Base-by-base conservation (phyloP, 257 asterid species). In the Solanum pinnatisectum region DNA sequence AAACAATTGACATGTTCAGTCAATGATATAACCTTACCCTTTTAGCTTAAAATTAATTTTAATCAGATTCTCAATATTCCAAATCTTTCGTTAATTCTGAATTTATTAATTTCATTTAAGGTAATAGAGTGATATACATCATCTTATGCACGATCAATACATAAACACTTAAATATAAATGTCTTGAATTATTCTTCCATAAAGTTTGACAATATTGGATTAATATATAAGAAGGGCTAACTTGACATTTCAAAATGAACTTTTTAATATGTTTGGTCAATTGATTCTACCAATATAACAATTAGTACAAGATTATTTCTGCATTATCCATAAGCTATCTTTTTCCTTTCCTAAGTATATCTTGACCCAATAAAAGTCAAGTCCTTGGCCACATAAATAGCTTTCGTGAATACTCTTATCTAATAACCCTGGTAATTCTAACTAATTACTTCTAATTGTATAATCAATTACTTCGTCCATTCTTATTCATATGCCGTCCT, bases 321-420 rank as follows among this genome's bases (percentile, higher is more conserved):
- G 25, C 9, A 72, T 72, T 72, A 72, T 74, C 49, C 52, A 37
- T 74, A 39, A 74, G 10, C 33, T 83, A 36, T 49, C 74, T 25
- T 36, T 25, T 35, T 35, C 73, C 68, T 67, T 33, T 3, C 40
- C 36, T 15, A 30, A 76, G 87, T 74, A 85, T 70, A 44, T 49
- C 14, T 81, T 87, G 90, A 88, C 89, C 88, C 60, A 42, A 77
- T 87, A 79, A 88, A 44, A 84, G 87, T 87, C 76, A 39, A 37
- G 16, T 49, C 72, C 49, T 86, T 42, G 15, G 84, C 84, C 63
- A 8, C 84, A 78, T 78, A 33, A 18, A 72, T 79, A 16, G 9
- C 35, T 44, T 42, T 44, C 27, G 18, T 79, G 65, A 27, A 16
- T 44, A 46, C 27, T 79, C 18, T 79, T 23, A 79, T 23, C 67